phyloP scores from a whole-genome alignment of 2,329 filamentous ascomycete genomes.

The Plectosphaerella sp. region DNA sequence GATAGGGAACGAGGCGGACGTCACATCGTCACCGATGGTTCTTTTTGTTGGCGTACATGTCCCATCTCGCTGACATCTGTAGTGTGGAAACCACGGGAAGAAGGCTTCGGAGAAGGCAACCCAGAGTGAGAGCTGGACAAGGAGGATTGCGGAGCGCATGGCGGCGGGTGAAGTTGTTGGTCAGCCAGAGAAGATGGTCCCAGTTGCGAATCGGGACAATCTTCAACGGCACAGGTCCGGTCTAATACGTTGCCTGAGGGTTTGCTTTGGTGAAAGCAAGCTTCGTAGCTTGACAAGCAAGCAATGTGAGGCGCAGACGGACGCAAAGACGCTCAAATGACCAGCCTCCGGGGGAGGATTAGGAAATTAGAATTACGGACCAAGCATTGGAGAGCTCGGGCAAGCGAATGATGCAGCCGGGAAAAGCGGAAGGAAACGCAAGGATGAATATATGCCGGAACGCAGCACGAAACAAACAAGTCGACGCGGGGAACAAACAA shows the following conservation, averaged over 20 bases:
- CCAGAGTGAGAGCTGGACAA: slow-evolving; percentile 45
- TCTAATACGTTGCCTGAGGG: slow-evolving; percentile 4
- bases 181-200: not conserved
- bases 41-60: slow-evolving; percentile 19
- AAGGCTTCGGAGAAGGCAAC: slow-evolving; percentile 41
- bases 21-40: slow-evolving; percentile 4
- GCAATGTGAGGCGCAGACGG: no score
- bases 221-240: not conserved
- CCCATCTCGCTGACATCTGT: slow-evolving; percentile 19
- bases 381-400: slow-evolving; percentile 4
- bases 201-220: not conserved
- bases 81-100: slow-evolving; percentile 36
- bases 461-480: not conserved
- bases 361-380: slow-evolving; percentile 12
- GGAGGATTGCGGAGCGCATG: slow-evolving; percentile 34
- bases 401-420: not conserved
- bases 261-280: no score
- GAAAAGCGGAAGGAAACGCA: not conserved
- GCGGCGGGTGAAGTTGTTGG: not conserved
- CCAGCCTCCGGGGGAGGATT: slow-evolving; percentile 13
- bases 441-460: not conserved
- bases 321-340: no score
- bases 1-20: slow-evolving; percentile 34
- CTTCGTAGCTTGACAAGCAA: no score
- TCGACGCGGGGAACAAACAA: not conserved